Base-by-base conservation (phyloP, 306 rosid genomes). In the Vachellia pachyceras region DNA sequence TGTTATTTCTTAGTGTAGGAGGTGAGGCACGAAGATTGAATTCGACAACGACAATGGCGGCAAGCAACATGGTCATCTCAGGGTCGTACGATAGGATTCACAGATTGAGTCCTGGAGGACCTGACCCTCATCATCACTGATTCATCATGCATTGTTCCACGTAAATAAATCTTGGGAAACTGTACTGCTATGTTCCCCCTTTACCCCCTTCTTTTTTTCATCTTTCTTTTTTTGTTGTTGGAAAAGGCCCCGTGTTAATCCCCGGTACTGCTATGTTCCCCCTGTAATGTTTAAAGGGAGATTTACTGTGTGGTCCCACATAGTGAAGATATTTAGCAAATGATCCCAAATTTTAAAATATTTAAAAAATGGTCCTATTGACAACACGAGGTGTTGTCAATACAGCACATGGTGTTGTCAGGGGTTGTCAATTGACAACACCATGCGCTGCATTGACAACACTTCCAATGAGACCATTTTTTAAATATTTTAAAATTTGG, bases 11-110 rank as follows among this genome's bases (percentile, higher is more conserved):
- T 25, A 39, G 80, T 55, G 82, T 72, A 10, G 78, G 72, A 12
- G 63, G 65, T 7, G 85, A 88, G 70, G 18, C 78, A 41, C 85
- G 91, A 44, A 65, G 76, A 13, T 42, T 75, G 71, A 77, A 55
- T n/a, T 36, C 73, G 35, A n/a, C n/a, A n/a, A 68, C 72, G 4
- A 9, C 23, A 12, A 22, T 39, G 47, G 11, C 3, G 29, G n/a
- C n/a, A n/a, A 20, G 11, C 3, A 58, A 17, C 33, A 18, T 39
- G 17, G 40, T 67, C 49, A 25, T 67, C 7, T 29, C 22, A 15
- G n/a, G 45, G 7, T 13, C 12, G 63, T 40, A 41, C 23, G 36
- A 69, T 41, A n/a, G 45, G 52, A 1, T 41, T 45, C 72, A 40
- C 6, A 69, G 73, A 41, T 40, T 69, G 73, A 69, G 73, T 20